phyloP scores from a whole-genome alignment of 2,329 filamentous ascomycete species.

The Thielaviopsis musarum region DNA sequence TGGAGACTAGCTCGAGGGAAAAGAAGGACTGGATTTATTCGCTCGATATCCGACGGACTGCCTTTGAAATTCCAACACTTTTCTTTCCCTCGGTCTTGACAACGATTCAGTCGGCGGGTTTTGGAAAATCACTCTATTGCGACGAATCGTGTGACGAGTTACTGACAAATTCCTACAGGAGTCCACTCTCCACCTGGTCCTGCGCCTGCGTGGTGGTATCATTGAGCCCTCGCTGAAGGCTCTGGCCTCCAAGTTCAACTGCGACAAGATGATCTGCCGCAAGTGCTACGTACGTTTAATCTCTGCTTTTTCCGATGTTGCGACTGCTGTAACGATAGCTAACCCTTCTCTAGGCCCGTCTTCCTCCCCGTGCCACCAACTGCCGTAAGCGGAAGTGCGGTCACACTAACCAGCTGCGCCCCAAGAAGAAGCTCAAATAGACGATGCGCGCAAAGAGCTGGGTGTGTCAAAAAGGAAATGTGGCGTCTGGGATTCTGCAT shows the following conservation, averaged over 20 bases:
- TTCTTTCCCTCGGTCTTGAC: neutral
- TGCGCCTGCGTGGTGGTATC: slow-evolving; percentile 97
- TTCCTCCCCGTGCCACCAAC: slow-evolving; percentile 97
- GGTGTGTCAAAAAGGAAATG: slow-evolving; percentile 20
- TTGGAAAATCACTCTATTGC: slow-evolving; percentile 1
- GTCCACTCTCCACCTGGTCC: slow-evolving; percentile 94
- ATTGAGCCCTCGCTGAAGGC: slow-evolving; percentile 98
- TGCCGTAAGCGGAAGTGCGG: slow-evolving; percentile 99
- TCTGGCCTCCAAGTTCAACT: slow-evolving; percentile 98
- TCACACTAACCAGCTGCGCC: slow-evolving; percentile 99
- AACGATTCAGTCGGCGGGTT: neutral
- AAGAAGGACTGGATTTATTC: neutral
- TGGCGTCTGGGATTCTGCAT: slow-evolving; percentile 25
- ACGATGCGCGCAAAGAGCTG: slow-evolving; percentile 18
- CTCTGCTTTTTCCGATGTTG: too few relatives aligned
- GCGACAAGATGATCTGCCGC: slow-evolving; percentile 99
- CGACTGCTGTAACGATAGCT: neutral
- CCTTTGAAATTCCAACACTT: neutral
- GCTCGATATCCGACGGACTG: neutral
- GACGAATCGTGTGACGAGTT: neutral
- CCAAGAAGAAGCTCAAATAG: slow-evolving; percentile 99
- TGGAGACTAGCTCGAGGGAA: neutral
- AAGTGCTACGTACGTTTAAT: slow-evolving; percentile 85
- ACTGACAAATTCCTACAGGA: slow-evolving; percentile 37
- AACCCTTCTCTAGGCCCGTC: slow-evolving; percentile 41